Conservation (phyloP, 2,329 filamentous ascomycete genomes). For the Cladosporium colombiae region DNA sequence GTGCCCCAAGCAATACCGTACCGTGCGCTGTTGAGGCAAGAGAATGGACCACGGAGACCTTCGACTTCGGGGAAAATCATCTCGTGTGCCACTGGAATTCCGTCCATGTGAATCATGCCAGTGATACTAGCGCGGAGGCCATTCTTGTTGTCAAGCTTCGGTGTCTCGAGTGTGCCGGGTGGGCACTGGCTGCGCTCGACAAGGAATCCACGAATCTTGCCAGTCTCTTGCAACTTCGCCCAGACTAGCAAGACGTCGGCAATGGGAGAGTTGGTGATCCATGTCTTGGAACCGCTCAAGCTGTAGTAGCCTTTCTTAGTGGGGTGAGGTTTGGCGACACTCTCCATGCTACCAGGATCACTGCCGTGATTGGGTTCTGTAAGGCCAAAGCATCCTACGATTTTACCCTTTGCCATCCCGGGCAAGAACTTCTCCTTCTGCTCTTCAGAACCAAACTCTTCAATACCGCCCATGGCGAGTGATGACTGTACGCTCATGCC, state of each 20-base stretch:
- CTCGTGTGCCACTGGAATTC: conserved; percentile 80
- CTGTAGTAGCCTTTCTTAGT: conserved; percentile 79
- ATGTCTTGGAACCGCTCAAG: conserved; percentile 82
- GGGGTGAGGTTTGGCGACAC: conserved; percentile 78
- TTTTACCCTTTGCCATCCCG: conserved; percentile 75
- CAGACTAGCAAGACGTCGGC: conserved; percentile 83
- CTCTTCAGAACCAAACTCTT: conserved; percentile 83
- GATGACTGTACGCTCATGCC: conserved; percentile 94
- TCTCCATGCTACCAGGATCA: conserved; percentile 90
- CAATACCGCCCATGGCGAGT: conserved; percentile 88
- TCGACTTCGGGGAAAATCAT: conserved; percentile 95
- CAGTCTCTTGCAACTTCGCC: conserved; percentile 88
- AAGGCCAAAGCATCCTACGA: conserved; percentile 83
- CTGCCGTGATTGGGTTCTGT: conserved; percentile 93
- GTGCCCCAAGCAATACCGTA: conserved; percentile 93
- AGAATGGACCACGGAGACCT: conserved; percentile 85
- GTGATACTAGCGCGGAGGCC: conserved; percentile 91
- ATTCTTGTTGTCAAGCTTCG: conserved; percentile 91
- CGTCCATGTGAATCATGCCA: conserved; percentile 95
- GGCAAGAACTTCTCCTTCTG: conserved; percentile 84
- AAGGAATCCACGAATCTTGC: conserved; percentile 91
- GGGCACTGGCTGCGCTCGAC: conserved; percentile 84
- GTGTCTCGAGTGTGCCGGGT: conserved; percentile 85
- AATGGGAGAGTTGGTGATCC: conserved; percentile 94
- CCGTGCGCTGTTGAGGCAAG: conserved; percentile 89